Conservation (phyloP, 495 filamentous ascomycete species). For the Hapsidospora chrysogenum region DNA sequence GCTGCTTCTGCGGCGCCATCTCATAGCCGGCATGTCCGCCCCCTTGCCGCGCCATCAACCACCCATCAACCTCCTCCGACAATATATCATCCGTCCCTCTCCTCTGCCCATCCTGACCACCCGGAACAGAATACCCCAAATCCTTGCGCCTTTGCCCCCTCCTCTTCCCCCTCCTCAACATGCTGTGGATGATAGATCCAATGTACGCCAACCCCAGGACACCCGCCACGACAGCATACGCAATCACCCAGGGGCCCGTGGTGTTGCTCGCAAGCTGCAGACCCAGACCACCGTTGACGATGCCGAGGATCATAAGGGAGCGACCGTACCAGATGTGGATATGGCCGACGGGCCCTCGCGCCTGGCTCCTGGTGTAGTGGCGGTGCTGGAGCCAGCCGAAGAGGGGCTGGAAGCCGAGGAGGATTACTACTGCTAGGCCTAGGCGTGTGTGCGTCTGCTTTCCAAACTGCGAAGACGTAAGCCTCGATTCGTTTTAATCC, state of each 20-base stretch:
- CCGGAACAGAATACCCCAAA: too few relatives aligned
- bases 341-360: constrained; percentile 35
- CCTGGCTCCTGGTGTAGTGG: constrained; percentile 27
- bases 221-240: constrained; percentile 44
- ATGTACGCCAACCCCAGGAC: constrained; percentile 30
- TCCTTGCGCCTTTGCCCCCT: too few relatives aligned
- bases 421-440: constrained; percentile 40
- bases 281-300: constrained; percentile 58
- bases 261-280: constrained; percentile 30
- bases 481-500: too few relatives aligned
- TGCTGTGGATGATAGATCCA: constrained; percentile 10
- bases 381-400: constrained; percentile 49
- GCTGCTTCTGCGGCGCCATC: too few relatives aligned
- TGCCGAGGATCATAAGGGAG: constrained; percentile 37
- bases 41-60: too few relatives aligned
- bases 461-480: constrained; percentile 21
- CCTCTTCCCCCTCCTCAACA: too few relatives aligned
- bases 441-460: constrained; percentile 27
- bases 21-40: too few relatives aligned
- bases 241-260: constrained; percentile 31
- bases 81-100: too few relatives aligned
- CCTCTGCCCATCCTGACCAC: too few relatives aligned
- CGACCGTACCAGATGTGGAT: constrained; percentile 59
- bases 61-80: too few relatives aligned
- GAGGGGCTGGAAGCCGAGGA: constrained; percentile 47